Base-by-base conservation (phyloP, 2,329 filamentous ascomycete species). In the Venturia effusa region DNA sequence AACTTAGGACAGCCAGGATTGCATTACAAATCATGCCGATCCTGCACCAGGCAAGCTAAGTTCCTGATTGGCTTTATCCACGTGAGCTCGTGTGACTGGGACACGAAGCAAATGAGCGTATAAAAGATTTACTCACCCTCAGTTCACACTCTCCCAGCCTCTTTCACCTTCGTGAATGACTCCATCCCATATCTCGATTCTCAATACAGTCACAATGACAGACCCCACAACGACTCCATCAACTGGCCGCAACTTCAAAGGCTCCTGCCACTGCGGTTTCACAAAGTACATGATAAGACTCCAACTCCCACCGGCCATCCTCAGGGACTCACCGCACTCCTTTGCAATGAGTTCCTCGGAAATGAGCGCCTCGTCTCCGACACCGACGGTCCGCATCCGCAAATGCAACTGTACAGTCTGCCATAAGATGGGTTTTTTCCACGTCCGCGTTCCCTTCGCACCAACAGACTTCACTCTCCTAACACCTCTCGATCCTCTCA, bases 341-440 rank as follows among this genome's bases (percentile, higher is more conserved):
- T 34, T 32, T 2, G 24, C 24, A 17, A 59, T 40, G 19, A 22
- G 27, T 8, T 62, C 54, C 24, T 34, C 40, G 22, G 34, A 59
- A 40, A 45, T 40, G 39, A 22, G 41, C n/a, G 61, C 67, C 13
- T 59, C 40, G 15, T 27, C 22, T 30, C 34, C 37, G 40, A 51
- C 37, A 63, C 65, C 13, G 63, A 45, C 64, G 64, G 40, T 63
- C 70, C 66, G 66, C 66, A 64, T 77, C 64, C 73, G 76, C 71
- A 71, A 75, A 66, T 82, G 79, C 73, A 82, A 82, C 66, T 82
- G 80, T 69, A 77, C 71, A 13, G 75, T 77, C 13, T 82, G 80
- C 69, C 77, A 80, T 60, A 82, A 82, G 67, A 73, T 77, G 66
- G 76, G 75, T 17, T 73, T 78, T 65, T 77, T 81, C 66, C 79